Percentiles rank a stretch among this genome's conserved stretches.
These are phyloP conservation scores for Hyaloperonospora arabidopsidis DNA, from an alignment of 352 stramenopile species.

Conservation along the genomic window DNA sequence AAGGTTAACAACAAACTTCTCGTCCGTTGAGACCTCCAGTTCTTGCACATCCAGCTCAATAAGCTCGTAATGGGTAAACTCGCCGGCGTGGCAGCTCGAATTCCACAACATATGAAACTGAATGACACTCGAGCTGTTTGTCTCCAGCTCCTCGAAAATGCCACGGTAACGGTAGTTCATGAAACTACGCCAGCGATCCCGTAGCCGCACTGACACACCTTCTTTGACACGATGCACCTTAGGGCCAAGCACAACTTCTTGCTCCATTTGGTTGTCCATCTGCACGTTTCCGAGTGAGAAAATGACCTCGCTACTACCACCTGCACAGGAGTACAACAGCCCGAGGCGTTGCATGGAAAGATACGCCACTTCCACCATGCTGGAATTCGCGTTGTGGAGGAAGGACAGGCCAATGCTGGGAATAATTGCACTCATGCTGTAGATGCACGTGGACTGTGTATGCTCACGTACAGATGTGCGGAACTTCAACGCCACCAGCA, in stretches of 20 bases:
- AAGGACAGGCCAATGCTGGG: conserved; percentile 80
- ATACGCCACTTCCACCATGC: conserved; percentile 83
- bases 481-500: conserved; percentile 80
- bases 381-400: conserved; percentile 77
- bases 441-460: conserved; percentile 45
- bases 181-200: conserved; percentile 77
- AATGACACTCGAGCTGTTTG: conserved; percentile 58
- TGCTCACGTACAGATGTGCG: conserved; percentile 52
- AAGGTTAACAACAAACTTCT: conserved; percentile 87
- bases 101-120: conserved; percentile 87
- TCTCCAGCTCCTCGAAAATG: conserved; percentile 73
- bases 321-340: conserved; percentile 68
- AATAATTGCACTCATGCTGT: conserved; percentile 72
- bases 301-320: conserved; percentile 71
- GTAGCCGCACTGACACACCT: conserved; percentile 75
- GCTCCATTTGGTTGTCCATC: conserved; percentile 88
- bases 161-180: conserved; percentile 79
- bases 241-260: conserved; percentile 71
- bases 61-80: conserved; percentile 81
- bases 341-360: conserved; percentile 72
- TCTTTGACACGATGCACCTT: conserved; percentile 81
- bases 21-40: conserved; percentile 82
- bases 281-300: conserved; percentile 81
- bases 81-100: conserved; percentile 57
- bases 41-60: conserved; percentile 85